Evolutionary conservation across 2,329 filamentous ascomycete species (phyloP).

Genomic region (Colletotrichum lupini): DNA sequence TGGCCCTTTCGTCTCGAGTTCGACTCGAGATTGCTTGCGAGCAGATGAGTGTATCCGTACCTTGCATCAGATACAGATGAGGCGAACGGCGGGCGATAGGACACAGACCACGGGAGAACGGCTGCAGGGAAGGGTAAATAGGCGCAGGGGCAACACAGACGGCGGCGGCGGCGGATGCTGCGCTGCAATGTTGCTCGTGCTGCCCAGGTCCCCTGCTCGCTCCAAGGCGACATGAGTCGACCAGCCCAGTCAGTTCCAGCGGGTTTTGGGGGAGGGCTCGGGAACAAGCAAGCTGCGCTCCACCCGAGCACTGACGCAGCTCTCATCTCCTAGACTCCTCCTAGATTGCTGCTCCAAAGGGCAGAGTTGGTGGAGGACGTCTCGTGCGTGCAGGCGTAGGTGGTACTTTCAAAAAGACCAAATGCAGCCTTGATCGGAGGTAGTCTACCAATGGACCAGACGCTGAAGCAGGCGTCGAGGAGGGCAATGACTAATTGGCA

Average conservation of each 20-base stretch:
- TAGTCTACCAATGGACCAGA: not conserved
- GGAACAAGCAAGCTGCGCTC: conserved; percentile 20
- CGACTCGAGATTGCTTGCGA: not conserved
- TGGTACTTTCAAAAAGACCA: not conserved
- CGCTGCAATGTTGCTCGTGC: conserved; percentile 33
- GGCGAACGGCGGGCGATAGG: conserved; percentile 31
- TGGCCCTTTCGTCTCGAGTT: conserved; percentile 18
- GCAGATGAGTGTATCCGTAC: conserved; percentile 22
- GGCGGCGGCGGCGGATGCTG: conserved; percentile 22
- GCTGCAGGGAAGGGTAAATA: conserved; percentile 35
- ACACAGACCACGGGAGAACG: conserved; percentile 37
- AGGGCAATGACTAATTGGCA: not conserved
- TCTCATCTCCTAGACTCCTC: not conserved
- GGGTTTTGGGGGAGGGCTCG: conserved; percentile 7
- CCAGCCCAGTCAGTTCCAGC: not conserved
- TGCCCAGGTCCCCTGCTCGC: conserved; percentile 27
- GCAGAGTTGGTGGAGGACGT: not conserved
- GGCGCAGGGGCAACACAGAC: conserved; percentile 36
- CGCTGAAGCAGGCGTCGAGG: not conserved
- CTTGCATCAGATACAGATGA: conserved; percentile 34
- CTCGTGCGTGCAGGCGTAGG: conserved; percentile 10
- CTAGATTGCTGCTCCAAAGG: not conserved
- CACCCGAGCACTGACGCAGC: conserved; percentile 14
- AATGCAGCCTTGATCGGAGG: not conserved
- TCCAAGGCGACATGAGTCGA: conserved; percentile 15